Conservation (phyloP, 1,284 basidiomycete species). For the Ustilago bromivora region DNA sequence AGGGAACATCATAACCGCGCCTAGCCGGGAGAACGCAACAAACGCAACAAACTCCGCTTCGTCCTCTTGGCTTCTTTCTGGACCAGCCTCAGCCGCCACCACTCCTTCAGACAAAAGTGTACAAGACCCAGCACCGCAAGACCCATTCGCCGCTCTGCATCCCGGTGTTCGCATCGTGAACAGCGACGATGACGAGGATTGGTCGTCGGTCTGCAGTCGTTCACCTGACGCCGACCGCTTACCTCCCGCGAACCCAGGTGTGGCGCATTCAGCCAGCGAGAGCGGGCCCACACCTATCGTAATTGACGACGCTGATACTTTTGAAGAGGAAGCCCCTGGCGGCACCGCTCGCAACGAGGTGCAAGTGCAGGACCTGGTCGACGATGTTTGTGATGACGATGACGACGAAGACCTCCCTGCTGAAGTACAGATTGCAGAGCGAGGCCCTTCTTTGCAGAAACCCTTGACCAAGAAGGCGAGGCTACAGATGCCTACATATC, state of each 20-base stretch:
- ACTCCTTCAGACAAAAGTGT: neutral
- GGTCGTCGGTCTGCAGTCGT: neutral
- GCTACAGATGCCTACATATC: conserved; percentile 54
- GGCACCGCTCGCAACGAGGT: neutral
- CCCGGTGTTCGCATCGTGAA: neutral
- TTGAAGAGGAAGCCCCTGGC: neutral
- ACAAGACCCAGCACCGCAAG: neutral
- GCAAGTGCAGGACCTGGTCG: neutral
- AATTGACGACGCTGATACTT: neutral
- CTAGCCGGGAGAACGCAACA: neutral
- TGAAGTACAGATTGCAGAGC: conserved; percentile 29
- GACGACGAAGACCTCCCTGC: conserved; percentile 27
- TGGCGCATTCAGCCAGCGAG: neutral
- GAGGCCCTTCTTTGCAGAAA: conserved; percentile 37
- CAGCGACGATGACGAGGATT: conserved; percentile 4
- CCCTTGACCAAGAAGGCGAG: conserved; percentile 10
- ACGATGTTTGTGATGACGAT: conserved; percentile 17
- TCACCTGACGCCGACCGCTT: neutral
- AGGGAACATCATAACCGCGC: conserved; percentile 17
- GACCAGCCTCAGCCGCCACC: neutral
- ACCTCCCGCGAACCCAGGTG: neutral
- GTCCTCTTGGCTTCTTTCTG: neutral
- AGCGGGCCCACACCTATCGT: neutral
- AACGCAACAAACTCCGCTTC: neutral
- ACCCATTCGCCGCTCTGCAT: neutral